A percentile compares a stretch with the other conserved stretches of the same genome.
These are phyloP conservation scores for Micractinium sp. DNA, from an alignment of 139 green algal species.

Conservation along the genomic window DNA sequence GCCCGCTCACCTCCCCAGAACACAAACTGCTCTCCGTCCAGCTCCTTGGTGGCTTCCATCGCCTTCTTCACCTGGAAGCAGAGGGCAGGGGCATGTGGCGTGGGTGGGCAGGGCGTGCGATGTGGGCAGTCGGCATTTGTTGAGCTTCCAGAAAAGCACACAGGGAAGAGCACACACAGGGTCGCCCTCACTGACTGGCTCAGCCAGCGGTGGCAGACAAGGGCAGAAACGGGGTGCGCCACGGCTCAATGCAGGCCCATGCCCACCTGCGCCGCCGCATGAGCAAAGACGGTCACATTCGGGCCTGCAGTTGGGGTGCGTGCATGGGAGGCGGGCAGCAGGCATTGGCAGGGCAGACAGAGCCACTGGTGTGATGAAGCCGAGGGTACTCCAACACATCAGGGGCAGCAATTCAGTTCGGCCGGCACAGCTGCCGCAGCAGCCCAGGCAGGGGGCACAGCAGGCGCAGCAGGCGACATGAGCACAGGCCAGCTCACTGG, in stretches of 20 bases:
- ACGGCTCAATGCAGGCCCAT: no score
- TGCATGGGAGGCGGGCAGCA: background rate
- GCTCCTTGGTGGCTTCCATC: slow-evolving; percentile 59
- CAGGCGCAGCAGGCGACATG: background rate
- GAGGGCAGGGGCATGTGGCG: background rate
- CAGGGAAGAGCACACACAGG: no score
- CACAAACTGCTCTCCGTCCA: slow-evolving; percentile 69
- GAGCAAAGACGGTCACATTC: slow-evolving; percentile 62
- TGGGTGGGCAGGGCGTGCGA: no score
- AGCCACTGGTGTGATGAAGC: background rate
- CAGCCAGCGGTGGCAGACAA: no score
- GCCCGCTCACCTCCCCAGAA: slow-evolving; percentile 71
- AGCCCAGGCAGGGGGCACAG: background rate
- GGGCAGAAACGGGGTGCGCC: no score
- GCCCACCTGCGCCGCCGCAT: slow-evolving; percentile 53
- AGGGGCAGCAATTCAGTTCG: background rate
- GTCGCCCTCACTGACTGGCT: no score
- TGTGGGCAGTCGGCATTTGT: no score
- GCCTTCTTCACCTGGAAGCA: slow-evolving; percentile 60
- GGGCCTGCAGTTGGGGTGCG: slow-evolving; percentile 23
- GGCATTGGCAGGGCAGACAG: background rate
- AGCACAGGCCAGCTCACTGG: slow-evolving; percentile 32
- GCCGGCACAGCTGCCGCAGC: background rate
- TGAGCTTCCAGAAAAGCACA: no score
- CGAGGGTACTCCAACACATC: background rate